Percentiles rank a stretch among this genome's conserved stretches.
phyloP scores from a whole-genome alignment of 257 asterid genomes.

The Gentiana macrophylla region DNA sequence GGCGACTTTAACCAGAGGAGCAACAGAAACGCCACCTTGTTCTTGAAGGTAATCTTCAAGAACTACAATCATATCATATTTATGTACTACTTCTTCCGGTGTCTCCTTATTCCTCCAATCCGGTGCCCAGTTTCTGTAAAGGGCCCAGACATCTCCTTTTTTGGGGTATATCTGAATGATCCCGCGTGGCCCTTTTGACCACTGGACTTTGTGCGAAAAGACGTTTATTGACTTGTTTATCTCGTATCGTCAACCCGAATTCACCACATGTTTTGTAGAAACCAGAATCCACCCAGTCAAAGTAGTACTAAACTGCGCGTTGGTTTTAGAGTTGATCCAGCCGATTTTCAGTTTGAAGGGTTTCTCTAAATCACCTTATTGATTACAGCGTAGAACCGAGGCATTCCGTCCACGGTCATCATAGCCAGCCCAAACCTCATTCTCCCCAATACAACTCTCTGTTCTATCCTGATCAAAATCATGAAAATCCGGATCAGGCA shows the following conservation, averaged over 20 bases:
- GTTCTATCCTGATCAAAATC: slow-evolving; percentile 64
- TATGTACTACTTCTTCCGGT: slow-evolving; percentile 46
- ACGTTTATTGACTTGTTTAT: slow-evolving; percentile 38
- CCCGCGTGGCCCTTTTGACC: slow-evolving; percentile 52
- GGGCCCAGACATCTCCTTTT: slow-evolving; percentile 76
- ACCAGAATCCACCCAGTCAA: slow-evolving; percentile 60
- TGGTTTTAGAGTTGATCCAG: slow-evolving; percentile 72
- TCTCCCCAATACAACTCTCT: slow-evolving; percentile 50
- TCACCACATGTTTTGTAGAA: slow-evolving; percentile 77
- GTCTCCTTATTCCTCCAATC: slow-evolving; percentile 62
- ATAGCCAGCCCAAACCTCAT: slow-evolving; percentile 81
- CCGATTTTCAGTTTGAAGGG: slow-evolving; percentile 62
- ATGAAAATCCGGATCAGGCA: slow-evolving; percentile 78
- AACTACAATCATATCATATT: slow-evolving; percentile 60
- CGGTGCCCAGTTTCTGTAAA: slow-evolving; percentile 56
- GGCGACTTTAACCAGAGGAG: slow-evolving; percentile 55
- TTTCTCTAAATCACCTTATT: slow-evolving; percentile 46
- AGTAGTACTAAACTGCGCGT: slow-evolving; percentile 38
- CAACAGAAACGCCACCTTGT: slow-evolving; percentile 22
- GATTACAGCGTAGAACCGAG: slow-evolving; percentile 67
- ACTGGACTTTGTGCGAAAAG: slow-evolving; percentile 60
- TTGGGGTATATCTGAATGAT: slow-evolving; percentile 39
- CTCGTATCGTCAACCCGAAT: slow-evolving; percentile 44
- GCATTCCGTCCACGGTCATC: slow-evolving; percentile 84
- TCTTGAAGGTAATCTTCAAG: slow-evolving; percentile 47